Conservation (phyloP, 163 green algal genomes). For the Volvox carteri region DNA sequence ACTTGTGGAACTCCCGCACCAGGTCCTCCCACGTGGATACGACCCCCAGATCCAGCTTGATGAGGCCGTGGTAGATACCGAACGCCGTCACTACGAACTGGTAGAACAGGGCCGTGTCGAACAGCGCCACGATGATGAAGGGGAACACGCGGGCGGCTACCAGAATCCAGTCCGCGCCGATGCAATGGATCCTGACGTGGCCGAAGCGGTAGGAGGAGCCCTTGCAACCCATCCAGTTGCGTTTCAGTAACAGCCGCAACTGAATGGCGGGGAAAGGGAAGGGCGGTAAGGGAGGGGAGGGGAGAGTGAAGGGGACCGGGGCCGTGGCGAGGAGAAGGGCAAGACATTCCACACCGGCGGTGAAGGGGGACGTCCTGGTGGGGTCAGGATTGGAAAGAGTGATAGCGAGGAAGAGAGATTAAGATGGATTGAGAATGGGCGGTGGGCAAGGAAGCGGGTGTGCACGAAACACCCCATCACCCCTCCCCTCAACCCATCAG, state of each 20-base stretch:
- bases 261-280: background rate
- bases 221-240: slow-evolving; percentile 49
- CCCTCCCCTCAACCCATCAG: no score
- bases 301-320: background rate
- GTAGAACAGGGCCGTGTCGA: slow-evolving; percentile 71
- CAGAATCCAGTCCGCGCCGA: slow-evolving; percentile 67
- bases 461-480: no score
- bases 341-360: no score
- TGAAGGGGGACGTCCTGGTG: no score
- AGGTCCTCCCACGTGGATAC: slow-evolving; percentile 65
- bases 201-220: background rate
- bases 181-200: slow-evolving; percentile 26
- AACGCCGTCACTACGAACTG: slow-evolving; percentile 47
- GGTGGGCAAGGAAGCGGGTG: no score
- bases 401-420: background rate
- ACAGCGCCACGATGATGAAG: slow-evolving; percentile 63
- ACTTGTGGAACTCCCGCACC: slow-evolving; percentile 67
- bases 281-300: background rate
- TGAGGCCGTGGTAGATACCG: slow-evolving; percentile 48
- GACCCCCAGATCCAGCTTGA: slow-evolving; percentile 69
- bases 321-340: no score
- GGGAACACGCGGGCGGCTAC: slow-evolving; percentile 46
- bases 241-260: slow-evolving; percentile 33
- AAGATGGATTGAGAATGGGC: no score
- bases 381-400: no score